Base-by-base conservation (phyloP, 192 early-diverging fungal species). In the Coemansia sp. region DNA sequence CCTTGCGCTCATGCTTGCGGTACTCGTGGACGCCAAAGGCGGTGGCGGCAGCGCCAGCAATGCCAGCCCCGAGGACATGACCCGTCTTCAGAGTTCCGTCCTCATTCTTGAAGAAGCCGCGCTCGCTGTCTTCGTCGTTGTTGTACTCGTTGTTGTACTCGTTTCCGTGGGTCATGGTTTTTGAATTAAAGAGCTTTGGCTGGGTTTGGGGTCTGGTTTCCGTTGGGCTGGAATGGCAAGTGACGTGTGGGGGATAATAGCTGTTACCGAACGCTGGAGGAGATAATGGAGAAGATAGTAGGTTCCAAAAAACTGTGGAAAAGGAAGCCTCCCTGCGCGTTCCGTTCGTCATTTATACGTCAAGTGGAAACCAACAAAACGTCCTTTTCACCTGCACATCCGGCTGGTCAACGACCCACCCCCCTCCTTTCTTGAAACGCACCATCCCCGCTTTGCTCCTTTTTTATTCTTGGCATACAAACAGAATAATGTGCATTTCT, bases 1-100 rank as follows among this genome's bases (percentile, higher is more conserved):
- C 64, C 15, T 73, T 60, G 4, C 63, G 33, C 39, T 59, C 43
- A 23, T 63, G 38, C 60, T 73, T 48, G 59, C 66, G 41, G 24
- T 61, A 63, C 53, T 73, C 67, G 60, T 73, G 66, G 33, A 49
- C 36, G 5, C 58, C 71, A 51, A 52, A 66, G 34, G 60, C 71
- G 24, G 49, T 5, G 63, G 69, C 57, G 59, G 18, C 15, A 62
- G 41, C 60, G 5, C 44, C 62, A 35, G 53, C 63, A 20, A 44
- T 35, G 18, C 48, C 44, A 23, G 39, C 39, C 12, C 5, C 39
- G 12, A 41, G 60, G 57, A 26, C 38, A 39, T 4, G 63, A 43
- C 63, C 62, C 60, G 69, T 71, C 49, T 14, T 51, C 12, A 2
- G 62, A n/a, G 58, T 14, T 12, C 70, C 70, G 30, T 72, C 63